Evolutionary conservation across 108 stramenopile genomes (phyloP).

Genomic region (Asterionellopsis glacialis): DNA sequence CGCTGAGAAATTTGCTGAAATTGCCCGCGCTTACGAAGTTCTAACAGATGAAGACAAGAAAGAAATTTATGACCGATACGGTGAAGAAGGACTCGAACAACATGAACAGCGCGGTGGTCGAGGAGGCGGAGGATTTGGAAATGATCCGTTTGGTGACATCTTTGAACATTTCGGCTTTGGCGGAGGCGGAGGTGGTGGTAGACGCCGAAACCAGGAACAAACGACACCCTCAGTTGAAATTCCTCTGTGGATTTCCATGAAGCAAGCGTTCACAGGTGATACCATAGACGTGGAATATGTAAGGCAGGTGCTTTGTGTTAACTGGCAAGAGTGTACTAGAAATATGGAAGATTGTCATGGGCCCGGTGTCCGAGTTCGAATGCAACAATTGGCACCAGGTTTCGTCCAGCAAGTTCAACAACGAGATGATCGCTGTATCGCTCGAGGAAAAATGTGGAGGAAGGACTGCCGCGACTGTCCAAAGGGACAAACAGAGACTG

Average conservation of each 20-base stretch:
- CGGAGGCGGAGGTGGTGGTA: constrained; percentile 68
- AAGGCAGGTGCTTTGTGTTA: constrained; percentile 87
- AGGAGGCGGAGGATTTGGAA: constrained; percentile 68
- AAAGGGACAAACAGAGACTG: constrained; percentile 78
- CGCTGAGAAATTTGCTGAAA: constrained; percentile 90
- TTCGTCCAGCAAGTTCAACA: constrained; percentile 97
- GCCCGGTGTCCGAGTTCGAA: constrained; percentile 76
- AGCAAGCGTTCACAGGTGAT: constrained; percentile 91
- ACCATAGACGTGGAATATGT: constrained; percentile 88
- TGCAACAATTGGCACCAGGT: constrained; percentile 96
- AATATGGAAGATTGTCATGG: constrained; percentile 86
- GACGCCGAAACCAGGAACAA: constrained; percentile 67
- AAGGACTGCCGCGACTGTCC: constrained; percentile 84
- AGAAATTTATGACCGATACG: constrained; percentile 91
- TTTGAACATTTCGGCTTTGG: constrained; percentile 69
- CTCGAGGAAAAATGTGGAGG: constrained; percentile 92
- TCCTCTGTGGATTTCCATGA: constrained; percentile 86
- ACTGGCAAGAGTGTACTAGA: constrained; percentile 90
- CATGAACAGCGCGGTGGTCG: constrained; percentile 75
- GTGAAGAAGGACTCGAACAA: constrained; percentile 95
- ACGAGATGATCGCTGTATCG: constrained; percentile 88
- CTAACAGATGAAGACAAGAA: constrained; percentile 93
- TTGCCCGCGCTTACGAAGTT: constrained; percentile 96
- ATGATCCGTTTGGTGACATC: constrained; percentile 67
- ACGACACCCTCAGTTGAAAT: constrained; percentile 90